Conservation (phyloP, 495 filamentous ascomycete genomes). For the Penicillium cosmopolitanum region DNA sequence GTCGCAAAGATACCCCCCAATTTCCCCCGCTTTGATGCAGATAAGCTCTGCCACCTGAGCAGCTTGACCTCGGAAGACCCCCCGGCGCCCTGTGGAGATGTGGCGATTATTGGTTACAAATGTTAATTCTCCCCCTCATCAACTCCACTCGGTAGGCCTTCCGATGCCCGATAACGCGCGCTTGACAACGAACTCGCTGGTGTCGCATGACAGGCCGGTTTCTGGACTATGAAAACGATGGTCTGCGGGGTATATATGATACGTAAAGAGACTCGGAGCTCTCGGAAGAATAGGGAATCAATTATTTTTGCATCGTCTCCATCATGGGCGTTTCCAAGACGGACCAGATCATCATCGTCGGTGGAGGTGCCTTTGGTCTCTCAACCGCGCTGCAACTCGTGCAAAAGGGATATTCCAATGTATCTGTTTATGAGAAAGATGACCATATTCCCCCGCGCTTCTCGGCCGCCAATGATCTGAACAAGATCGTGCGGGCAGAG, state of each 20-base stretch:
- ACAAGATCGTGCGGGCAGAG: constrained; percentile 60
- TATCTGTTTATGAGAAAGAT: constrained; percentile 40
- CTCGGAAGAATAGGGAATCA: background rate
- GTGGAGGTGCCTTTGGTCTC: constrained; percentile 54
- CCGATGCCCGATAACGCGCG: background rate
- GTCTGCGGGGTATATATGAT: constrained; percentile 15
- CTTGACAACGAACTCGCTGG: background rate
- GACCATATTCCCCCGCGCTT: constrained; percentile 26
- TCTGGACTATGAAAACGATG: background rate
- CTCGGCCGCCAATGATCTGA: constrained; percentile 56
- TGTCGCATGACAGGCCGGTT: constrained; percentile 11
- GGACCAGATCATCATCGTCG: constrained; percentile 36
- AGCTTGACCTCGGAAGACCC: constrained; percentile 15
- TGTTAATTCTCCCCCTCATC: constrained; percentile 6
- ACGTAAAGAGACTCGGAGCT: background rate
- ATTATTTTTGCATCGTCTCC: background rate
- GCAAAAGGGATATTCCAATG: constrained; percentile 46
- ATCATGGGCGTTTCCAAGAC: constrained; percentile 28
- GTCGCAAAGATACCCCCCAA: background rate
- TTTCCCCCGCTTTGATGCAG: background rate
- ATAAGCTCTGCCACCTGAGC: background rate
- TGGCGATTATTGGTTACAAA: background rate
- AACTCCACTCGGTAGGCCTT: constrained; percentile 5
- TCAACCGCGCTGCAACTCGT: constrained; percentile 54
- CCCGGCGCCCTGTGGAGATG: constrained; percentile 18